phyloP scores from a whole-genome alignment of 352 stramenopile species.

The Pythium biforme region DNA sequence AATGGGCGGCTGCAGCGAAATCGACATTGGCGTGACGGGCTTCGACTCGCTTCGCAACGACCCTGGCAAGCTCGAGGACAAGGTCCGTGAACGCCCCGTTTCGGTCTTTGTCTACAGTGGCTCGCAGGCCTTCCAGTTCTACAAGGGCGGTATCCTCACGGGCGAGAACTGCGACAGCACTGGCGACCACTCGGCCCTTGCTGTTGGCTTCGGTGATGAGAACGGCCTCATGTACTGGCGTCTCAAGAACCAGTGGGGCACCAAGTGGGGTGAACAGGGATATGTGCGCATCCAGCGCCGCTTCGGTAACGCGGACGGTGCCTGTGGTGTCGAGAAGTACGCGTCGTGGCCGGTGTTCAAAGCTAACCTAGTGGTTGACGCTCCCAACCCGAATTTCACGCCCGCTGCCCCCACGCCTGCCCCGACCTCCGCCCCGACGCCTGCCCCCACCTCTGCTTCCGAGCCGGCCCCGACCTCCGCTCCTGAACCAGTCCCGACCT shows the following conservation, averaged over 20 bases:
- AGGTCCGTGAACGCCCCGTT: constrained; percentile 44
- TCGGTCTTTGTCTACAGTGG: constrained; percentile 65
- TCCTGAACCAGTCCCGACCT: constrained; percentile 4
- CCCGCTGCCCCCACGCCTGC: constrained; percentile 8
- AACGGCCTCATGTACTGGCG: constrained; percentile 52
- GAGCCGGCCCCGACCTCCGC: constrained; percentile 7
- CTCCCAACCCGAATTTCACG: constrained; percentile 25
- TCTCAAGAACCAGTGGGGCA: constrained; percentile 78
- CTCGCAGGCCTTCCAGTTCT: constrained; percentile 62
- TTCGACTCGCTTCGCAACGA: constrained; percentile 48
- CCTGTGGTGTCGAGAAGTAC: constrained; percentile 60
- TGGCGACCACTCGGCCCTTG: constrained; percentile 54
- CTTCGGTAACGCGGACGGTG: constrained; percentile 46
- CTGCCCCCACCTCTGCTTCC: constrained; percentile 7
- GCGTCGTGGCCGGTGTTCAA: constrained; percentile 55
- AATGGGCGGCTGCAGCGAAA: constrained; percentile 39
- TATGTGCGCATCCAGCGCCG: constrained; percentile 66
- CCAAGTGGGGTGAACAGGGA: constrained; percentile 59
- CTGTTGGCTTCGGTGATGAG: constrained; percentile 61
- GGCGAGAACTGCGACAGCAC: constrained; percentile 55
- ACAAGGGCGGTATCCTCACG: constrained; percentile 56
- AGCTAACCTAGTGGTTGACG: constrained; percentile 24
- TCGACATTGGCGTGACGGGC: constrained; percentile 44
- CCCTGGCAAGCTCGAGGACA: constrained; percentile 40
- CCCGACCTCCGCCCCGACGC: constrained; percentile 2